These are phyloP conservation scores for Trematosphaeria pertusa DNA, from an alignment of 2,329 filamentous ascomycete species.

Conservation along the genomic window DNA sequence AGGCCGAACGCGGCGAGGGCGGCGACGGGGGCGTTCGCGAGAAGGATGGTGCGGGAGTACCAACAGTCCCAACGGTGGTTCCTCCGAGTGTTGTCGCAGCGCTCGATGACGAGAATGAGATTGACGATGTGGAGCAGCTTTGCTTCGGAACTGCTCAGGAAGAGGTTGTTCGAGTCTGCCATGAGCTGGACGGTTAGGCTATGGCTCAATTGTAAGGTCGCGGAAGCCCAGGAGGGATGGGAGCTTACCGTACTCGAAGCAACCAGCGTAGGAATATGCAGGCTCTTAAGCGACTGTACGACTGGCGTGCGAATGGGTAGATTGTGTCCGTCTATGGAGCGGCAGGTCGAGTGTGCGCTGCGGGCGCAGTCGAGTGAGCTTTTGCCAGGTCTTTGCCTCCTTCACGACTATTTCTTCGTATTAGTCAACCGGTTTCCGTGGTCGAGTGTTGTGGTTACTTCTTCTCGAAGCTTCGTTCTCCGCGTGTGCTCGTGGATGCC, in stretches of 20 bases:
- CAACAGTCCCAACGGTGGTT: slow-evolving; percentile 33
- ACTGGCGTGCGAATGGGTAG: neutral
- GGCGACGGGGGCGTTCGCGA: slow-evolving; percentile 34
- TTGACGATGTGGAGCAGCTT: slow-evolving; percentile 41
- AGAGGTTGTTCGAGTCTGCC: slow-evolving; percentile 41
- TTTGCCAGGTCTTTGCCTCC: no score
- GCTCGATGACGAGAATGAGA: slow-evolving; percentile 35
- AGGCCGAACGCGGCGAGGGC: slow-evolving; percentile 34
- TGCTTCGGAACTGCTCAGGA: slow-evolving; percentile 39
- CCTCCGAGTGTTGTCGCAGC: slow-evolving; percentile 34
- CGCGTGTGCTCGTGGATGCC: slow-evolving; percentile 22
- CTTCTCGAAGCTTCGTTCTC: slow-evolving; percentile 36
- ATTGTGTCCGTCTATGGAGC: neutral
- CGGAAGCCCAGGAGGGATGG: slow-evolving; percentile 12
- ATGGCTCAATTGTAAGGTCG: slow-evolving; percentile 12
- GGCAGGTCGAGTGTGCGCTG: no score
- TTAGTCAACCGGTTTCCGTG: no score
- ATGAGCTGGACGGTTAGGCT: slow-evolving; percentile 33
- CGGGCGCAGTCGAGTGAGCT: no score
- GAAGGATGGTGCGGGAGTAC: slow-evolving; percentile 33
- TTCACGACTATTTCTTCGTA: no score
- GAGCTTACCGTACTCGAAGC: neutral
- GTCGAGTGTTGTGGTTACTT: no score
- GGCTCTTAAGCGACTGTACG: no score
- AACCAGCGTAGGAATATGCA: no score